Evolutionary conservation across 2,329 filamentous ascomycete species (phyloP), one percentile per base, ranked within the genome.

Genomic region (Sporothrix globosa): DNA sequence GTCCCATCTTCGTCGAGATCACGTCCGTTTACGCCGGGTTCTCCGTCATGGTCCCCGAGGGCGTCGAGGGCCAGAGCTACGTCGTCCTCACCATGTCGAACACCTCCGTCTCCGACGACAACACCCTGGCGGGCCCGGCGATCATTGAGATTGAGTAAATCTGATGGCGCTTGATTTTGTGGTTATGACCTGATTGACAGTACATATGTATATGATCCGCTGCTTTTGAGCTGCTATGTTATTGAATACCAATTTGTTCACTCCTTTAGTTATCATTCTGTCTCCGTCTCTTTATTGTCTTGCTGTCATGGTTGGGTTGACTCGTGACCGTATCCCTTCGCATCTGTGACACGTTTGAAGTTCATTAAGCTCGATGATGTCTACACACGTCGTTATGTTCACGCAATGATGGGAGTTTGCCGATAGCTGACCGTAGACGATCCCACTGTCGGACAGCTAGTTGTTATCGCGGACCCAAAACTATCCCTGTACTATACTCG

Each of bases 81-180:
- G 53, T 56, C 53, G 53, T 56, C 27, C 53, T 56, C 53, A 56
- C 53, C 27, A 56, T 56, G 53, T 56, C 53, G 11, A 56, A 56
- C 53, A 56, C 53, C 53, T 56, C 53, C 53, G 53, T 56, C 27
- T 56, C 53, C 53, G 53, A 56, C 27, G 53, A 56, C 53, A 56
- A 56, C 27, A 56, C 53, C 53, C 53, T 56, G 53, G 53, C 53
- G 14, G 53, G 53, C 53, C 53, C 53, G 27, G 53, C 53, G 1
- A 56, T 56, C 14, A 56, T 56, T 9, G 53, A 56, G 53, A 34
- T 56, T 56, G 53, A 39, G 53, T 56, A 56, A 56, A 56, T 50
- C 48, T 50, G 48, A 10, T 53, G n/a, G n/a, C 19, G 50, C 19
- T 56, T 56, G 53, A 56, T 56, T 56, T 56, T 39, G 53, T 56